Base-by-base conservation (phyloP, 805 yeast species). In the Saturnispora hagleri region DNA sequence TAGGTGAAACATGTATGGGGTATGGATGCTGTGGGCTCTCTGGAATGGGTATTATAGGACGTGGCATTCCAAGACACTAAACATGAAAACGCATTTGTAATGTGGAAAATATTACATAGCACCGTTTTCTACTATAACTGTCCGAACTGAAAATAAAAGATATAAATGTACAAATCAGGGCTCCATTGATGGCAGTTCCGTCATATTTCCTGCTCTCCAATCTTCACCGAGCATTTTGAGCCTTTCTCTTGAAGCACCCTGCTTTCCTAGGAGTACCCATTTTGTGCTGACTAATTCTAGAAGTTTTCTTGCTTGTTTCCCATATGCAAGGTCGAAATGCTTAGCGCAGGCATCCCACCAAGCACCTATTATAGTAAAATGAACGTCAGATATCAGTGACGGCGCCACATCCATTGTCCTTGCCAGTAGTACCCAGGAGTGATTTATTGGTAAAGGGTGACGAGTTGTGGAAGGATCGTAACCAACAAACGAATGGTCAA, bases 341-440 rank as follows among this genome's bases (percentile, higher is more conserved):
- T 58, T 55, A 0, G 86, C 90, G 47, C 84, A 74, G 5, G 89
- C 80, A 57, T 93, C 98, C 96, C 97, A 89, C 97, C 97, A 90
- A 34, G 85, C 79, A 2, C 88, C 83, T 4, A 82, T 74, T 2
- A 84, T 77, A 0, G 81, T 73, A 62, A 74, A 90, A 63, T 90
- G 96, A 1, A 84, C 76, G 57, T 87, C 84, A 0, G 80, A 71
- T 12, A 89, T 61, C 13, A 76, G 63, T 0, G 70, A 69, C 3
- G 61, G 34, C 1, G 80, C 76, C 0, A 75, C 69, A 66, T 93
- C 89, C 43, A 86, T 71, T 48, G 80, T 65, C 43, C 97, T 71
- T 0, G 96, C 83, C n/a, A 85, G 57, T 63, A 88, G 75, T 33
- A 60, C 69, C 98, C 98, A 91, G 24, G 76, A 70, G 53, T 75